Base-by-base conservation (phyloP, 805 yeast species). In the Schizosaccharomyces lindneri region DNA sequence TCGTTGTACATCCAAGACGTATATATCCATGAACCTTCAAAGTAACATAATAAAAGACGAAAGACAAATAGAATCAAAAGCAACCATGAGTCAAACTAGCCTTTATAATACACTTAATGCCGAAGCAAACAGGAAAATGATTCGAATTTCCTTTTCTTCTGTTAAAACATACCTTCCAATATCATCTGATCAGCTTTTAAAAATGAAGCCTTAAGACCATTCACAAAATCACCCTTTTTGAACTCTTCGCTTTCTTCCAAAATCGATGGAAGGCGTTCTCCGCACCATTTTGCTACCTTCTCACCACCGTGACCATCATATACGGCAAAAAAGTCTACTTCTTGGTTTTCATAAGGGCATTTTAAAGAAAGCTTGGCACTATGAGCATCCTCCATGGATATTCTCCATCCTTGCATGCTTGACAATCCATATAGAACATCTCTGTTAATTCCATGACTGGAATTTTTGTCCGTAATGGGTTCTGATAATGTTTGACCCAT, bases 361-460 rank as follows among this genome's bases (percentile, higher is more conserved):
- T 68, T 65, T 60, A 81, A 67, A 67, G 78, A 74, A 66, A 83
- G 75, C 39, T 81, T 73, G 5, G 86, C 80, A 60, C 88, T 81
- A 72, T 90, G 98, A 6, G 96, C 83, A 73, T 90, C 98, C 72
- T 90, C 98, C 98, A 90, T 90, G 64, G 86, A 81, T 70, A 88
- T 83, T 74, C 98, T 82, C 98, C 98, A 90, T n/a, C 98, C 98
- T 75, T 93, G 98, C 98, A 93, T 93, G 64, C 90, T 83, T 41
- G 95, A 87, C 62, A 89, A 76, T 57, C 95, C 97, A 70, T 79
- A 93, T n/a, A 84, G 81, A 62, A 85, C 78, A 66, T 81, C 74
- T 61, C 74, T 73, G 71, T 87, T 90, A 61, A 78, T 80, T 61
- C 84, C 89, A 59, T 77, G 73, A 67, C 84, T 55, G 90, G 48